phyloP scores from a whole-genome alignment of 1,139 yeast species.

The Pichia sp. region DNA sequence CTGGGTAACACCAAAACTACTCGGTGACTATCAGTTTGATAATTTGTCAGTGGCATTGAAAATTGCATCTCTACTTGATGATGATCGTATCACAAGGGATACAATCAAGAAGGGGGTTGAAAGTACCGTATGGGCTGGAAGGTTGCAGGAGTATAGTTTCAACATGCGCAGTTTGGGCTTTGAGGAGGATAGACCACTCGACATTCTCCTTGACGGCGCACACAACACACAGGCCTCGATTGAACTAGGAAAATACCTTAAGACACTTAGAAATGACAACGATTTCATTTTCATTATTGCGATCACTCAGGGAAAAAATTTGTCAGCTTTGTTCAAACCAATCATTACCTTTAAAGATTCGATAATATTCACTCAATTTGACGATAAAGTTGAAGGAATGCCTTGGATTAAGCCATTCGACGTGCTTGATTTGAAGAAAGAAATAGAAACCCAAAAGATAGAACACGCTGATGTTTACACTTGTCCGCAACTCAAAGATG shows the following conservation, averaged over 20 bases:
- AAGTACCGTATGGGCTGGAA: constrained; percentile 55
- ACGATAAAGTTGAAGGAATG: constrained; percentile 70
- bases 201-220: constrained; percentile 69
- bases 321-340: constrained; percentile 48
- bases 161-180: neutral
- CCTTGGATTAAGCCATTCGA: constrained; percentile 62
- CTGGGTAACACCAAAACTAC: constrained; percentile 45
- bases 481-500: constrained; percentile 19
- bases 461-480: constrained; percentile 29
- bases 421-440: neutral
- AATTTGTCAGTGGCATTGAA: constrained; percentile 70
- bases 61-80: constrained; percentile 39
- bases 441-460: constrained; percentile 35
- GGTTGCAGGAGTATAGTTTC: constrained; percentile 45
- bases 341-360: constrained; percentile 49
- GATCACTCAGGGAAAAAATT: constrained; percentile 68
- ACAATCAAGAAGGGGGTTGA: constrained; percentile 48
- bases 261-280: constrained; percentile 22
- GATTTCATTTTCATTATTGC: constrained; percentile 65
- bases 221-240: constrained; percentile 83
- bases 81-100: constrained; percentile 26
- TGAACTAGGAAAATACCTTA: constrained; percentile 51
- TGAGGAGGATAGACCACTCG: neutral
- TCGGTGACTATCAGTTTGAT: constrained; percentile 67
- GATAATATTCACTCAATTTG: constrained; percentile 60